Conservation (phyloP, 768 basidiomycete species). For the Steccherinum ochraceum region DNA sequence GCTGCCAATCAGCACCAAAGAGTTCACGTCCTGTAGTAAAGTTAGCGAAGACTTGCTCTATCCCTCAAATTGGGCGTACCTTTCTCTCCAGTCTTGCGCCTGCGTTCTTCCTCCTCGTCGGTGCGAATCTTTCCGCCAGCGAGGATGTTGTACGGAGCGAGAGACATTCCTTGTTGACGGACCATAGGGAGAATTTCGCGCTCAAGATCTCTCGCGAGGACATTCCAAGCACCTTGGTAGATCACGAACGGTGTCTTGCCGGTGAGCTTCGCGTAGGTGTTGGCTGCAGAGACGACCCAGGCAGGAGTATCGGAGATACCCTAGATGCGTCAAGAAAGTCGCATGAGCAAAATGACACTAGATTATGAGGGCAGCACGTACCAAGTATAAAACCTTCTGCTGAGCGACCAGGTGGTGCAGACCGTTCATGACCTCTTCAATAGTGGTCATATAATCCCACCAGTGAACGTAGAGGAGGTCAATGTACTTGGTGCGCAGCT, state of each 20-base stretch:
- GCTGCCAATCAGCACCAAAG: conserved; percentile 35
- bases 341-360: neutral
- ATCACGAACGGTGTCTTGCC: conserved; percentile 32
- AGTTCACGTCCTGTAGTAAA: conserved; percentile 19
- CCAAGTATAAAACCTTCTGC: conserved; percentile 29
- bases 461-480: conserved; percentile 40
- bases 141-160: conserved; percentile 38
- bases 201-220: conserved; percentile 32
- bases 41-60: neutral
- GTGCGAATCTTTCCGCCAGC: conserved; percentile 35
- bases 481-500: conserved; percentile 35
- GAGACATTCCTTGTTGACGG: conserved; percentile 27
- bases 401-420: conserved; percentile 28
- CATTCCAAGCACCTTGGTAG: conserved; percentile 32
- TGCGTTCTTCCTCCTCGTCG: conserved; percentile 29
- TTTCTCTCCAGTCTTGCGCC: conserved; percentile 24
- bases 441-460: conserved; percentile 31
- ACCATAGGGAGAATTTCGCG: conserved; percentile 34
- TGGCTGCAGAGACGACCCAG: conserved; percentile 29
- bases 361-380: conserved; percentile 3
- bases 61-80: conserved; percentile 22
- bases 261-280: conserved; percentile 33
- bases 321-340: neutral
- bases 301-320: conserved; percentile 23
- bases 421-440: conserved; percentile 33